Conservation (phyloP, 2,329 filamentous ascomycete species). For the Alternaria sp. region DNA sequence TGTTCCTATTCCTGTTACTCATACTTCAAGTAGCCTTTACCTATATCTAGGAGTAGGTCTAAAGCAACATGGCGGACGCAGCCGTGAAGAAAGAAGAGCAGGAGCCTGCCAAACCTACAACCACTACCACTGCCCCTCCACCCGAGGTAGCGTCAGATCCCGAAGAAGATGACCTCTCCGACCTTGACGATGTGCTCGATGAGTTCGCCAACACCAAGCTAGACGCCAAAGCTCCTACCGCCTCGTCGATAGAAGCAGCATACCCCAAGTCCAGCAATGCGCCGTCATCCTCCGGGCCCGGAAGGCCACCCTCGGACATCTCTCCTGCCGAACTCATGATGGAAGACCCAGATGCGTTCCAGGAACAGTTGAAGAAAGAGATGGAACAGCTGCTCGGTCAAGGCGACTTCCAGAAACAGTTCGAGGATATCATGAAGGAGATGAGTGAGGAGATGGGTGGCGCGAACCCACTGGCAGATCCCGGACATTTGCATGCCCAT, state of each 20-base stretch:
- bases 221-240: constrained; percentile 54
- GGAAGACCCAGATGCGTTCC: constrained; percentile 72
- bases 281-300: constrained; percentile 51
- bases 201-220: constrained; percentile 78
- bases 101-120: constrained; percentile 18
- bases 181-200: constrained; percentile 93
- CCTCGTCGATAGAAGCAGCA: constrained; percentile 39
- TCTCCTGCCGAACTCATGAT: constrained; percentile 41
- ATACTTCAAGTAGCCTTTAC: background rate
- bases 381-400: constrained; percentile 86
- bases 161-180: constrained; percentile 90
- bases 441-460: constrained; percentile 55
- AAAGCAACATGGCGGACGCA: constrained; percentile 30
- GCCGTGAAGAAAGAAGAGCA: constrained; percentile 29
- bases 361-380: constrained; percentile 84
- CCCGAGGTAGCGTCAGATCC: constrained; percentile 74
- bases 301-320: constrained; percentile 44
- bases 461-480: constrained; percentile 27
- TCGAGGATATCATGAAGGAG: constrained; percentile 80
- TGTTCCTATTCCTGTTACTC: background rate
- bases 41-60: background rate
- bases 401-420: constrained; percentile 77
- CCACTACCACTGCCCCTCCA: constrained; percentile 27
- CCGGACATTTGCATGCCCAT: constrained; percentile 34
- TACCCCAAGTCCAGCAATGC: constrained; percentile 42